Evolutionary conservation across 2,329 filamentous ascomycete genomes (phyloP).

Genomic region (Aspergillus sp.): DNA sequence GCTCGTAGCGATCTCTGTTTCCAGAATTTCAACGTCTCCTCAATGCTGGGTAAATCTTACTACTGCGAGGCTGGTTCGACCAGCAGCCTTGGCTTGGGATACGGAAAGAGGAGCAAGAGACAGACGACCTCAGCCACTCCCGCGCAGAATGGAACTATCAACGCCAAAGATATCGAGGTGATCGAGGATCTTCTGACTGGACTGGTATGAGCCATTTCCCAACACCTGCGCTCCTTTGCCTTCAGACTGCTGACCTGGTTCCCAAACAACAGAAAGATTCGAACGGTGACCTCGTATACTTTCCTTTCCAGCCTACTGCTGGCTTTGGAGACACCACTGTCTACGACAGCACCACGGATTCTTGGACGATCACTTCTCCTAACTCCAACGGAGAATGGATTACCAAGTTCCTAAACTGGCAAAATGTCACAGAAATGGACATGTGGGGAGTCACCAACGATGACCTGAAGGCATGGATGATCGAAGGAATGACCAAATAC

Average conservation of each 20-base stretch:
- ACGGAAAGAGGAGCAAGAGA: background rate
- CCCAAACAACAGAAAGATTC: background rate
- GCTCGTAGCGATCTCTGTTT: constrained; percentile 1
- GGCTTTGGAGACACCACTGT: constrained; percentile 1
- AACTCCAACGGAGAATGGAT: constrained; percentile 2
- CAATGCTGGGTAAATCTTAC: background rate
- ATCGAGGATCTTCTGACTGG: background rate
- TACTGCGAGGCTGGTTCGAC: background rate
- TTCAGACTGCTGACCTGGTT: background rate
- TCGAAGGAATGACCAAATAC: background rate
- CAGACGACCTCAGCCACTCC: background rate
- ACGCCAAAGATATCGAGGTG: background rate
- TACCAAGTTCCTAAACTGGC: constrained; percentile 3
- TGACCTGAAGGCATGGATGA: background rate
- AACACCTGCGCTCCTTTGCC: background rate
- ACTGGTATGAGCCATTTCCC: background rate
- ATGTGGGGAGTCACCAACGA: background rate
- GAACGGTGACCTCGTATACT: background rate
- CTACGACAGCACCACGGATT: background rate
- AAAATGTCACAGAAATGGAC: background rate
- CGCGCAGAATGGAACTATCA: background rate
- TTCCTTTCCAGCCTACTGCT: constrained; percentile 1
- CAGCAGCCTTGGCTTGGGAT: background rate
- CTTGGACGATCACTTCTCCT: background rate
- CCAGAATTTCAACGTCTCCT: background rate